Base-by-base conservation (phyloP, 257 asterid genomes). In the Primulina eburnea region DNA sequence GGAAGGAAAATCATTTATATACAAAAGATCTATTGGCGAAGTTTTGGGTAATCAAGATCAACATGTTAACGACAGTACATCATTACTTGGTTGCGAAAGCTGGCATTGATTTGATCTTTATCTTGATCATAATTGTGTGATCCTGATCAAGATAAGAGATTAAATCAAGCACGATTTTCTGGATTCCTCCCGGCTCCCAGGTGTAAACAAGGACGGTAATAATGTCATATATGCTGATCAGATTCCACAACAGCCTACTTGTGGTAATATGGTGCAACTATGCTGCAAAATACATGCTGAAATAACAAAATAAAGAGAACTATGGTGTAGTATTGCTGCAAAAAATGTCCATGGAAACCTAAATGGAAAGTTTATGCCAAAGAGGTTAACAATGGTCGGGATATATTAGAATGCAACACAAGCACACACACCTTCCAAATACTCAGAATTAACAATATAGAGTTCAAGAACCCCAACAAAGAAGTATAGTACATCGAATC, bases 331-430 rank as follows among this genome's bases (percentile, higher is more conserved):
- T 4, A 32, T 4, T 3, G 34, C 34, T 8, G 47, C 47, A 38
- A 38, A 38, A 69, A 64, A 26, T 47, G 53, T 57, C 29, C 52
- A 33, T 65, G 17, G 30, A 43, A 58, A 69, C 9, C 38, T 33
- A 75, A 30, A 10, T 24, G 10, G 52, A 47, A 68, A 68, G 64
- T 33, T 16, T 16, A 32, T 32, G 17, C 43, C 64, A 59, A 60
- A 38, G 69, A 32, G 34, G 34, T 32, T 32, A 32, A 32, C 34
- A 32, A 38, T 38, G 47, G 47, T 30, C 59, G 21, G 62, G 69
- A 63, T 47, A 65, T 21, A 60, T 21, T 60, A 50, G 66, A 65
- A 32, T 33, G 65, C 50, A 73, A 29, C 50, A 33, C 28, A 62
- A 61, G 60, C 73, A 61, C 56, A 24, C 30, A 68, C 3, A 8